These are phyloP conservation scores for Datisca glomerata DNA, from an alignment of 306 rosid species.

Conservation along the genomic window DNA sequence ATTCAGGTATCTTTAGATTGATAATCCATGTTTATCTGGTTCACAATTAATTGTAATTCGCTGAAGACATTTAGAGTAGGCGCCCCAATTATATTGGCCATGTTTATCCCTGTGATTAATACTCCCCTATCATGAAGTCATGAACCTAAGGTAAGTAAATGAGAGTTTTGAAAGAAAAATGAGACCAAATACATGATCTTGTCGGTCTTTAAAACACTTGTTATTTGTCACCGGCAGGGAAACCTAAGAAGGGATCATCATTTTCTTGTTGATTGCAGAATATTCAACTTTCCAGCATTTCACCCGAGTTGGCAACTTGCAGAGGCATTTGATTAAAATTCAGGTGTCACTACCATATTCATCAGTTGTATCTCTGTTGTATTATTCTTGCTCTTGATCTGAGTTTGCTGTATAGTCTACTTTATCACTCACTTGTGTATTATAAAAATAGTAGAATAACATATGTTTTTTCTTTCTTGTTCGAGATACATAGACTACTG, in stretches of 20 bases:
- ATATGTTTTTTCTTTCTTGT: too few species aligned
- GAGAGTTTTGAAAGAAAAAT: slow-evolving; percentile 5
- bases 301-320: slow-evolving; percentile 57
- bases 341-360: slow-evolving; percentile 70
- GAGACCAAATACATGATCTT: slow-evolving; percentile 1
- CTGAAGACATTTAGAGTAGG: too few species aligned
- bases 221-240: slow-evolving; percentile 38
- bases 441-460: too few species aligned
- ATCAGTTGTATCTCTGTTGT: slow-evolving; percentile 28
- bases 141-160: slow-evolving; percentile 32
- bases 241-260: slow-evolving; percentile 59
- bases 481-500: too few species aligned
- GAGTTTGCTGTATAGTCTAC: too few species aligned
- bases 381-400: slow-evolving; percentile 53
- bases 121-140: slow-evolving; percentile 44
- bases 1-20: too few species aligned
- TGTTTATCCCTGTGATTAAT: too few species aligned
- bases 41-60: too few species aligned
- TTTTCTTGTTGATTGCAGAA: slow-evolving; percentile 54
- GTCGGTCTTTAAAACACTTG: slow-evolving; percentile 6
- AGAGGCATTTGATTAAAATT: slow-evolving; percentile 73
- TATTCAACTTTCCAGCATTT: slow-evolving; percentile 93
- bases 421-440: too few species aligned
- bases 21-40: too few species aligned
- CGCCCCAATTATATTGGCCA: too few species aligned